phyloP scores from a whole-genome alignment of 1,139 yeast species.

The Zygoascus meyerae region DNA sequence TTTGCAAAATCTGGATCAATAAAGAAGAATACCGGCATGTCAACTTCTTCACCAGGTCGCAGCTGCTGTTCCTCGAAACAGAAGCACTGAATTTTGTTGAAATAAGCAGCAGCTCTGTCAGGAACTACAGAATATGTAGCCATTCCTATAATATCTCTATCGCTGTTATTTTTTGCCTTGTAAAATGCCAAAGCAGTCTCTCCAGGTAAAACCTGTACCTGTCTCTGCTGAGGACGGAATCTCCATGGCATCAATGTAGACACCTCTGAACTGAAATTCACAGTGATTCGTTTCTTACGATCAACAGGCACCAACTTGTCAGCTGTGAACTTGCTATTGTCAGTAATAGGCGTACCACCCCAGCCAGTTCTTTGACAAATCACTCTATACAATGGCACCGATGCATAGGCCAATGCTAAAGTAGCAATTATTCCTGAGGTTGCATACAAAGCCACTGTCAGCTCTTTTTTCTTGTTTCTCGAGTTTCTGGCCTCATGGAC shows the following conservation, averaged over 20 bases:
- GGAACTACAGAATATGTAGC: conserved; percentile 97
- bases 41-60: conserved; percentile 95
- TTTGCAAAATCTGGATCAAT: conserved; percentile 96
- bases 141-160: conserved; percentile 94
- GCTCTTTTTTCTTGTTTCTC: conserved; percentile 31
- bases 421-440: conserved; percentile 66
- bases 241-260: conserved; percentile 93
- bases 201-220: conserved; percentile 91
- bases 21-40: conserved; percentile 98
- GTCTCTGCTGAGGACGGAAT: conserved; percentile 90
- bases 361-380: conserved; percentile 94
- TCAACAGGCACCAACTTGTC: conserved; percentile 88
- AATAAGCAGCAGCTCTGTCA: conserved; percentile 92
- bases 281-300: conserved; percentile 70
- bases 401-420: conserved; percentile 77
- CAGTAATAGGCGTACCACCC: conserved; percentile 94
- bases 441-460: conserved; percentile 65
- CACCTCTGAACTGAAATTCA: conserved; percentile 87
- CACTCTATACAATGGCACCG: conserved; percentile 89
- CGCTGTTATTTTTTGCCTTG: conserved; percentile 80
- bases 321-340: conserved; percentile 68
- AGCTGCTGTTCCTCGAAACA: conserved; percentile 96
- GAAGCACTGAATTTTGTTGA: conserved; percentile 94
- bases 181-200: conserved; percentile 97
- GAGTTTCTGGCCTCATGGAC: conserved; percentile 32